Evolutionary conservation across 2,329 filamentous ascomycete species (phyloP), one percentile per base, ranked within the genome.

Genomic region (Paecilomyces variotii): DNA sequence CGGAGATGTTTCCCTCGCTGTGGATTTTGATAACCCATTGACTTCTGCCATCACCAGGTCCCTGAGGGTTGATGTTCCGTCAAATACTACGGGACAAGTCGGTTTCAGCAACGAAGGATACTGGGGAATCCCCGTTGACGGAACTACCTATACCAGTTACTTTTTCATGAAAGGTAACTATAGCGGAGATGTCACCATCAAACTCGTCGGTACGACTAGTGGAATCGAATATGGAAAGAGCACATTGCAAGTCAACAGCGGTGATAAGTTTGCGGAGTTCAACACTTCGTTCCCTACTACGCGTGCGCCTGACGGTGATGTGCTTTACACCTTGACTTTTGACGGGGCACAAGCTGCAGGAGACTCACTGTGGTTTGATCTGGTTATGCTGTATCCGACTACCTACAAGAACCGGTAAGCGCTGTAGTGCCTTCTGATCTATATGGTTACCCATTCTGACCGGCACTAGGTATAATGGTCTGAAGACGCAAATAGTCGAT

Each of bases 401-500:
- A 45, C 39, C n/a, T 45, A 45, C 19, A 45, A 45, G 39, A 45
- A 45, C 14, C 39, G 39, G 39, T 45, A 19, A 19, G 12, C 7
- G n/a, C 7, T 6, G 35, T 5, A n/a, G 12, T 52, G 24, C 25
- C 2, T 52, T 10, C 27, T 28, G 50, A 10, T 52, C 50, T 45
- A n/a, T 19, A 5, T 45, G 50, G n/a, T n/a, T 1, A 14, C 10
- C 32, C 25, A 54, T 54, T 56, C 60, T 56, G n/a, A 59, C n/a
- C 53, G 19, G 24, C 26, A 59, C 49, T 25, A 67, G 69, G 26
- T 53, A 63, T 53, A 87, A 87, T 63, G 85, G 85, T 0, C 72
- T 85, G 49, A 74, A 84, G 4, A 69, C 78, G 7, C 83, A 87
- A 55, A 71, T 87, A 55, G 80, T 79, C 5, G 76, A 81, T 56